Evolutionary conservation across 2,329 filamentous ascomycete species (phyloP), one percentile per base, ranked within the genome.

Genomic region (Colletotrichum australisinense): DNA sequence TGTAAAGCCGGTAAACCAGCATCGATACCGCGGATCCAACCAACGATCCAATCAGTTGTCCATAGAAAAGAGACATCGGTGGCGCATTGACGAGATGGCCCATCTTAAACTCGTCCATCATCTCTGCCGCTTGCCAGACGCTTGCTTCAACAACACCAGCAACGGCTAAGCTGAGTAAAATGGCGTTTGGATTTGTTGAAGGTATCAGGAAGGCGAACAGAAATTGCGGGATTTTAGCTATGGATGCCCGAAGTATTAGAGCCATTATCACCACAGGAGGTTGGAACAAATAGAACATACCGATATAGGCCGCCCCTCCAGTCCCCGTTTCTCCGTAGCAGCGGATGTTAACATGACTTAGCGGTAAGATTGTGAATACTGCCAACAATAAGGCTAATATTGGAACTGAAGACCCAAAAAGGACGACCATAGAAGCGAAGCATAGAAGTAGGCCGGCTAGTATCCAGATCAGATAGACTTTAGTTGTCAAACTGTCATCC

Each of bases 21-120:
- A 55, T 63, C 42, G 60, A 63, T 32, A 52, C 38, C 3, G 52
- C 22, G 9, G 28, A 64, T 28, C 62, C 46, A 12, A 38, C 12
- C 7, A 55, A 4, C 16, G 46, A 64, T n/a, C 62, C 62, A 4
- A 64, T 53, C 7, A 64, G 8, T 38, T 64, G 62, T 8, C 62
- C 46, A 26, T 38, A 64, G 26, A 64, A 52, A 19, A 64, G 62
- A 22, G 28, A 63, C 14, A n/a, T 28, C 22, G 46, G 62, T 49
- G 30, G 62, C 28, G 28, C 8, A 7, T 64, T 55, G 12, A 64
- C 46, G 4, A 64, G 46, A 26, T 53, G 62, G 2, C 46, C 28
- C 62, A 64, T 64, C 12, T 64, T 55, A n/a, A 63, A 64, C 28
- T 64, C 62, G 26, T 64, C 62, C 46, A 55, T 64, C 62, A 64